Evolutionary conservation across 164 flowering plant species (phyloP), one percentile per base, ranked within the genome.

Genomic region (Berberis vulgaris): DNA sequence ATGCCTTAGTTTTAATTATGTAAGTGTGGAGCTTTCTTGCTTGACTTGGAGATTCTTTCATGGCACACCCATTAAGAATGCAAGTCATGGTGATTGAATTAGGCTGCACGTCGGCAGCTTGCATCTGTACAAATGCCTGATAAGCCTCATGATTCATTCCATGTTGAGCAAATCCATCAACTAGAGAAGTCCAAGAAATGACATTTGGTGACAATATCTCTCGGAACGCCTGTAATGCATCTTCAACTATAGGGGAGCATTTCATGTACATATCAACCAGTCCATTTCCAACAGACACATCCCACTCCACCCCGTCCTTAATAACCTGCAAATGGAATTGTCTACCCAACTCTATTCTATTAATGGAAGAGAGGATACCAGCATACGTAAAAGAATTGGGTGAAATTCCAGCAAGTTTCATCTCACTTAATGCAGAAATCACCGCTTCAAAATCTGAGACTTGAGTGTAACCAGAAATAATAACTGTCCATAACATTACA

Each of bases 181-280:
- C 74, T 68, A 86, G 50, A 6, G 86, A 80, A 12, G 84, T 86
- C 91, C 91, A 86, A 52, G 85, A 79, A 54, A 84, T 75, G 60
- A 84, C 78, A 70, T 82, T 78, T 10, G 80, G 85, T 38, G 70
- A 71, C 45, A 43, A n/a, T 60, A 82, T 75, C 47, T 45, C 76
- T 65, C 56, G 57, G 58, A 86, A 86, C 7, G 67, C 79, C 61
- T 55, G 49, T 61, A 75, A 55, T 54, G 80, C 81, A 70, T 77
- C 74, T 54, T 64, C 74, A 12, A 72, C 59, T 1, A n/a, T 13
- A 41, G 55, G 1, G 42, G 81, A 79, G 46, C 83, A 78, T 67
- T 77, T 80, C 76, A 72, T 74, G 67, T 83, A 85, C 87, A 83
- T 76, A 56, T 82, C 79, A 4, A 82, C 62, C 54, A 85, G 83